Base-by-base conservation (phyloP, 495 filamentous ascomycete genomes). In the Podospora pseudocomata region DNA sequence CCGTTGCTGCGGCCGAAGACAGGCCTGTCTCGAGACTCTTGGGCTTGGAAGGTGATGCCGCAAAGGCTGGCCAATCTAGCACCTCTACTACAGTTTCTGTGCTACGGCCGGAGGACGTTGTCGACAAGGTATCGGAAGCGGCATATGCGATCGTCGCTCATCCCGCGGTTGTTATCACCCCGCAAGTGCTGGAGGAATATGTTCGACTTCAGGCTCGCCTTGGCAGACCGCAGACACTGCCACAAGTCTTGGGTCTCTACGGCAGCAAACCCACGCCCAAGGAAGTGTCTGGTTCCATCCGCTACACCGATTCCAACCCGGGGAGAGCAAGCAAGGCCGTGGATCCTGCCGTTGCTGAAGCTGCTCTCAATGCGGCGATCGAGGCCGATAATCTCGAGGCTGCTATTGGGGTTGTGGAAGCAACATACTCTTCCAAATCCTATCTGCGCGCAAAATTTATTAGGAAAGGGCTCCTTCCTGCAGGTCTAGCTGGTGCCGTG, bases 141-240 rank as follows among this genome's bases (percentile, higher is more conserved):
- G 87, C 88, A 64, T 89, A 91, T 73, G 75, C 81, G 0, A 81
- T 97, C 62, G 65, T 97, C 60, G 84, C 86, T 39, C 87, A 95
- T 68, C 89, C 92, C 4, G 84, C 87, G 32, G 87, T 97, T 53
- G 94, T 93, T 81, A 92, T 99, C 72, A 90, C 92, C 4, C 89
- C 88, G 1, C 76, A 82, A 30, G 78, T 92, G 0, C 85, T 99
- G 9, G 77, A 84, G 19, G 75, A 79, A 65, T 97, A 96, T 72
- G 87, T 94, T 60, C 80, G 83, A 27, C 86, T 90, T 32, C 92
- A 96, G 73, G 80, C 86, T 19, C 80, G 86, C n/a, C 85, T 97
- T 68, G 83, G 86, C 64, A 87, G 82, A 60, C 88, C 92, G 15
- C 82, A 91, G 67, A 86, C 88, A 39, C 85, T 97, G 75, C 92